These are phyloP conservation scores for Amphicarpaea edgeworthii DNA, from an alignment of 306 rosid genomes.

Conservation along the genomic window DNA sequence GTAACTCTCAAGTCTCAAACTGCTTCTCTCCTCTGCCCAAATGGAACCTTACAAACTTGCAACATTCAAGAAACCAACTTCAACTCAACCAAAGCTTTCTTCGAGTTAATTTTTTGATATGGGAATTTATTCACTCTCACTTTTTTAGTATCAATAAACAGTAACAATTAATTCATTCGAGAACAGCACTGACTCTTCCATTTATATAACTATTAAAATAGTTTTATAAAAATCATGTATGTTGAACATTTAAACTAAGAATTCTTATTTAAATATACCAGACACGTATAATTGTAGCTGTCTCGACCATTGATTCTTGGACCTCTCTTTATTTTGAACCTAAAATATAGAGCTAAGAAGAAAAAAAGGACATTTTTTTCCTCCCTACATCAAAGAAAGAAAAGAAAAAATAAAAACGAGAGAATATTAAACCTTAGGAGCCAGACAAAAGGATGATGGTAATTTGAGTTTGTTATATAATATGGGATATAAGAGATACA, in stretches of 20 bases:
- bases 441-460: slow-evolving; percentile 1
- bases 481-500: not conserved
- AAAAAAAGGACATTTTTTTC: not conserved
- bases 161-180: too few relatives aligned
- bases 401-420: not conserved
- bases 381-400: not conserved
- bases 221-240: too few relatives aligned
- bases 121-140: too few relatives aligned
- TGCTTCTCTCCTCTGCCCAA: not conserved
- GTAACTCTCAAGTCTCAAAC: not conserved
- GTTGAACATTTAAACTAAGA: too few relatives aligned
- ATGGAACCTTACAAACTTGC: not conserved
- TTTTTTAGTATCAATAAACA: too few relatives aligned
- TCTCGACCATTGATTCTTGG: too few relatives aligned
- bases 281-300: too few relatives aligned
- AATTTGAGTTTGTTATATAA: slow-evolving; percentile 24
- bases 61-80: not conserved
- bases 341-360: not conserved
- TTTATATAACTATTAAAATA: too few relatives aligned
- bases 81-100: not conserved
- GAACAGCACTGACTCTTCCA: too few relatives aligned
- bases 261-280: too few relatives aligned
- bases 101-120: not conserved
- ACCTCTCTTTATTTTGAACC: not conserved
- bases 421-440: not conserved